Base-by-base conservation (phyloP, 78 protist genomes). In the Salpingoeca rosetta region DNA sequence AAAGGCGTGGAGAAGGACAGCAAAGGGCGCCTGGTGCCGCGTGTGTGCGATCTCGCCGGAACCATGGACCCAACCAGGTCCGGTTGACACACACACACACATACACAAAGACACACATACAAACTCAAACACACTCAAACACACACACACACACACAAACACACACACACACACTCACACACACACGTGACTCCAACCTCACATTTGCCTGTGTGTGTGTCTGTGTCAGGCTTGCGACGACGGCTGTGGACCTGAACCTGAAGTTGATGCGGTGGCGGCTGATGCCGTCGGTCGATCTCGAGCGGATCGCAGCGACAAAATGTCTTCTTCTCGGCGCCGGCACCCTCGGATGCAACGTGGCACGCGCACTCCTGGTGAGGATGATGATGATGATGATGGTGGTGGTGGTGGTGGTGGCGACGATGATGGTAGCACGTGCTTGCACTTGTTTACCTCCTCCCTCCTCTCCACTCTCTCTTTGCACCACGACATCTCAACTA, bases 331-430 rank as follows among this genome's bases (percentile, higher is more conserved):
- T 98, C 42, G 99, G 99, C 38, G 82, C 98, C 0, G 99, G 99
- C 76, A 98, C 99, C 1, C 94, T 98, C n/a, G 99, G 99, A 77
- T 98, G 99, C 84, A 92, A 93, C 77, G 98, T 98, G 28, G 98
- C 98, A 0, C 85, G 99, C 7, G 51, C 90, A 39, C 92, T 97
- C 37, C 79, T 96, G 88, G 93, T 76, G 39, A 31, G 41, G n/a
- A n/a, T n/a, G n/a, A n/a, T n/a, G 73, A 22, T 77, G 39, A 77
- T 77, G n/a, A n/a, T n/a, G n/a, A n/a, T n/a, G n/a, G n/a, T n/a
- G n/a, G n/a, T n/a, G n/a, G n/a, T n/a, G n/a, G n/a, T n/a, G n/a
- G n/a, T n/a, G n/a, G n/a, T n/a, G n/a, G n/a, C n/a, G n/a, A n/a
- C n/a, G n/a, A n/a, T n/a, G n/a, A n/a, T n/a, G n/a, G n/a, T n/a